Evolutionary conservation across 768 basidiomycete genomes (phyloP), one percentile per base, ranked within the genome.

Genomic region (Lenzites betulinus): DNA sequence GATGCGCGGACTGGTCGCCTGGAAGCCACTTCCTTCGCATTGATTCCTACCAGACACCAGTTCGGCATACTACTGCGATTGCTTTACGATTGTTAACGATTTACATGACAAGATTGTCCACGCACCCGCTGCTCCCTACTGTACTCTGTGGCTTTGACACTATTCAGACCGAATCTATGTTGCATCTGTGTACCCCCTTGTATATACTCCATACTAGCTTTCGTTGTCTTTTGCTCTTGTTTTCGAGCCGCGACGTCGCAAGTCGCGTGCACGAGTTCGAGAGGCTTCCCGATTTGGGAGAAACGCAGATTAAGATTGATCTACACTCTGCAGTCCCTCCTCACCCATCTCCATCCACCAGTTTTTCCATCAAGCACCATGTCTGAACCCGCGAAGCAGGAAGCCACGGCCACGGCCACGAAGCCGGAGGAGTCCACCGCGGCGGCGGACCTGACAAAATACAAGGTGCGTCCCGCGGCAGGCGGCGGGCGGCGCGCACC

Each of bases 361-460:
- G 15, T n/a, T 3, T 26, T n/a, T 12, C 2, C 35, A 15, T 13
- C 38, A 12, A 18, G 8, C 39, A 60, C 63, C 25, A 63, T 58
- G 62, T 58, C 62, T 35, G 62, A 63, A 25, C 62, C 57, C 7
- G 35, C 47, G 26, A 49, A 49, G 47, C 47, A 49, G 28, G 47
- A 49, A 26, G 22, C 22, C 22, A 30, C 47, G 26, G 26, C 47
- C 15, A n/a, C n/a, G n/a, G 53, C 53, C 35, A 53, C 58, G 47
- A 38, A 63, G 57, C 33, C 79, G 43, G 74, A 73, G 77, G 76
- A 61, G 84, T 80, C 86, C 59, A 82, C 86, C 46, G 77, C 81
- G 18, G 89, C 91, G 73, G 82, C 79, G 13, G 92, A 93, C 77
- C 76, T 93, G 70, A 92, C 91, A 18, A 93, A 93, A 74, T 93